Evolutionary conservation across 768 basidiomycete species (phyloP).

Genomic region (Serendipita sp.): DNA sequence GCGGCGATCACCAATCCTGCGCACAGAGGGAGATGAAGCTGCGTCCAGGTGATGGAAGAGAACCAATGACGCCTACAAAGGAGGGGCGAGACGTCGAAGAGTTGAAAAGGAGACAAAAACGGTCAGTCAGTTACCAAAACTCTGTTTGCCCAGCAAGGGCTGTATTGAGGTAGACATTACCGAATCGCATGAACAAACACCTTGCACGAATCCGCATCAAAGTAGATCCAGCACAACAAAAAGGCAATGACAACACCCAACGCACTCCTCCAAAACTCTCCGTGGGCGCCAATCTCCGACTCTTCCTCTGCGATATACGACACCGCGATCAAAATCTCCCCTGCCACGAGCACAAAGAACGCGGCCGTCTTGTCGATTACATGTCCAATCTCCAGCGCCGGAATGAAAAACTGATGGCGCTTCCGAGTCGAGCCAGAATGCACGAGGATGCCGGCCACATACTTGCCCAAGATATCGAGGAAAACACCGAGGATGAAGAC

Average conservation of each 20-base stretch:
- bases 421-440: background rate
- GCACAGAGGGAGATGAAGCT: slow-evolving; percentile 7
- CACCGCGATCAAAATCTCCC: slow-evolving; percentile 8
- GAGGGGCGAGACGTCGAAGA: no score
- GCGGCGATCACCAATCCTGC: slow-evolving; percentile 7
- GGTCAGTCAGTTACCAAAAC: background rate
- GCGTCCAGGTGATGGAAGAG: slow-evolving; percentile 5
- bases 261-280: background rate
- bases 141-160: background rate
- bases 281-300: background rate
- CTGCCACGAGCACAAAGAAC: slow-evolving; percentile 9
- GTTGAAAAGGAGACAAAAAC: background rate
- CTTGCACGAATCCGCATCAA: slow-evolving; percentile 9
- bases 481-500: background rate
- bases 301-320: background rate
- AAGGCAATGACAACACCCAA: background rate
- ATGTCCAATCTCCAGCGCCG: slow-evolving; percentile 7
- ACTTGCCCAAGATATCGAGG: background rate
- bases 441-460: background rate
- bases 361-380: slow-evolving; percentile 7
- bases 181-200: slow-evolving; percentile 10
- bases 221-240: slow-evolving; percentile 10
- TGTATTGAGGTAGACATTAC: no score
- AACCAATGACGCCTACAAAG: slow-evolving; percentile 3
- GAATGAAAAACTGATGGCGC: background rate